Evolutionary conservation across 2,329 filamentous ascomycete genomes (phyloP).

Genomic region (Fusarium gaditjirri): DNA sequence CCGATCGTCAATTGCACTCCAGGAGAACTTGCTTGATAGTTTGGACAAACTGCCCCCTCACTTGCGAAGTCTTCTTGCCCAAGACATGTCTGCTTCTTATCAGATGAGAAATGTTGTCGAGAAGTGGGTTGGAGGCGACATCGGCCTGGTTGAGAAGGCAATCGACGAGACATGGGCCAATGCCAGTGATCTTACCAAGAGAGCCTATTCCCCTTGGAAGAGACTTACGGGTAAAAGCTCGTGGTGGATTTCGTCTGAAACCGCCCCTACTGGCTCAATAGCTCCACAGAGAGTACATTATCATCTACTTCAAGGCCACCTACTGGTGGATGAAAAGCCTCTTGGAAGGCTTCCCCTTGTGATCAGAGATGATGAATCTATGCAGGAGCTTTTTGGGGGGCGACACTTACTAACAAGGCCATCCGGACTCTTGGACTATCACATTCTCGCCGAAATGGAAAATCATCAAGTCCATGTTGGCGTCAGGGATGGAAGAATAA

Average conservation of each 20-base stretch:
- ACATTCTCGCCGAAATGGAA: constrained; percentile 36
- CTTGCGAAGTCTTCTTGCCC: constrained; percentile 25
- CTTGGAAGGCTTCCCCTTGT: constrained; percentile 61
- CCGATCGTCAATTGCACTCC: constrained; percentile 41
- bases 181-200: background rate
- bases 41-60: constrained; percentile 13
- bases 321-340: constrained; percentile 52
- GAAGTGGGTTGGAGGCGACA: background rate
- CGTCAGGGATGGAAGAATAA: constrained; percentile 50
- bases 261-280: background rate
- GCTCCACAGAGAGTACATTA: constrained; percentile 46
- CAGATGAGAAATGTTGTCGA: background rate
- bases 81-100: constrained; percentile 34
- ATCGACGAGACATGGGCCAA: constrained; percentile 32
- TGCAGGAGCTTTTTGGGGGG: constrained; percentile 64
- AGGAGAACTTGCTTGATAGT: constrained; percentile 41
- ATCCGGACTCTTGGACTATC: constrained; percentile 65
- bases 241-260: constrained; percentile 19
- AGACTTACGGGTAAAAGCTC: background rate
- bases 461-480: constrained; percentile 63
- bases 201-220: constrained; percentile 17
- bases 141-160: constrained; percentile 43
- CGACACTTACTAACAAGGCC: constrained; percentile 63
- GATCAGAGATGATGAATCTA: constrained; percentile 54
- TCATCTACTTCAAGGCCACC: constrained; percentile 47